A percentile compares a stretch with the other conserved stretches of the same genome.
These are phyloP conservation scores for Ustilago lituana DNA, from an alignment of 1,284 basidiomycete species.

Conservation along the genomic window DNA sequence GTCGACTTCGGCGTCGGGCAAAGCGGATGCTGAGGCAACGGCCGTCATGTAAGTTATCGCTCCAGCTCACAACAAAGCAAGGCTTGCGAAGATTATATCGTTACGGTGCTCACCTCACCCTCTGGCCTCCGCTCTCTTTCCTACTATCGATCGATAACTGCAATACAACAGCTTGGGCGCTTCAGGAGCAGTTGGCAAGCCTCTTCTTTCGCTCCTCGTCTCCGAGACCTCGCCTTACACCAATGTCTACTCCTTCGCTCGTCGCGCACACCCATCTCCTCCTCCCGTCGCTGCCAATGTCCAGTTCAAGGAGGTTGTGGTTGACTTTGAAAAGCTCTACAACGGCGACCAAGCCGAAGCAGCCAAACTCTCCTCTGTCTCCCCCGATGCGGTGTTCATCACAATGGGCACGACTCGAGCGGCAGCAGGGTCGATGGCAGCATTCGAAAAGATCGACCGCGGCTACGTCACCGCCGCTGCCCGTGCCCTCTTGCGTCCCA, in stretches of 20 bases:
- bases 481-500: constrained; percentile 71
- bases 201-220: constrained; percentile 42
- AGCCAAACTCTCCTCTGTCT: constrained; percentile 27
- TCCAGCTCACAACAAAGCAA: too few relatives aligned
- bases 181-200: constrained; percentile 55
- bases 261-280: constrained; percentile 69
- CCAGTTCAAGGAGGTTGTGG: constrained; percentile 39
- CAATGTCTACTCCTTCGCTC: constrained; percentile 76
- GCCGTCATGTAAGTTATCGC: constrained; percentile 34
- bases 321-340: constrained; percentile 52
- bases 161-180: constrained; percentile 36
- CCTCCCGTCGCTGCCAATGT: constrained; percentile 66
- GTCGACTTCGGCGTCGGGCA: too few relatives aligned
- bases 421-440: constrained; percentile 73
- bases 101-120: too few relatives aligned
- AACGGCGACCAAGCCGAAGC: constrained; percentile 13
- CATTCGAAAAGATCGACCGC: constrained; percentile 79
- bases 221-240: constrained; percentile 14
- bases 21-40: constrained; percentile 11
- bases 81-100: too few relatives aligned
- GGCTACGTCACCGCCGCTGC: constrained; percentile 80
- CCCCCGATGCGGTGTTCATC: constrained; percentile 34
- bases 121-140: too few relatives aligned
- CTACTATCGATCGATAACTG: too few relatives aligned
- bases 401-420: constrained; percentile 54